Percentiles rank a stretch among this genome's conserved stretches.
phyloP scores from a whole-genome alignment of 257 asterid species.

The Lithospermum erythrorhizon region DNA sequence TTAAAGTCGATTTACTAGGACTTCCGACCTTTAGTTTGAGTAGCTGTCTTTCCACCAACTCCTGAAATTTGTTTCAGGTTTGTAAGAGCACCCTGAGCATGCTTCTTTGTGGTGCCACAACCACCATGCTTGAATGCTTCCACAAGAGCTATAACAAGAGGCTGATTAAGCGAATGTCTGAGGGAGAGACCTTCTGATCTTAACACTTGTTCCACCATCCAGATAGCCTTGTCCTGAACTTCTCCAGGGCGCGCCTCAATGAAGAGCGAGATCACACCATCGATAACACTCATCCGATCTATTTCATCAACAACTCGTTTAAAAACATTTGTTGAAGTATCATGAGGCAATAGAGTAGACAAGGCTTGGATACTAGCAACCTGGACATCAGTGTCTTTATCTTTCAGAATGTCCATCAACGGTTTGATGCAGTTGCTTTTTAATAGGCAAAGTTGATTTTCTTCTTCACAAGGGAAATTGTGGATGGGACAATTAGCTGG shows the following conservation, averaged over 20 bases:
- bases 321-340: slow-evolving; percentile 1
- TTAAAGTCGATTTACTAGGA: too few relatives aligned
- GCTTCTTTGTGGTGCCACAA: slow-evolving; percentile 11
- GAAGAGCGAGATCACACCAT: slow-evolving; percentile 12
- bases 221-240: slow-evolving; percentile 18
- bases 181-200: slow-evolving; percentile 12
- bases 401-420: slow-evolving; percentile 13
- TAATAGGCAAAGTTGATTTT: slow-evolving; percentile 14
- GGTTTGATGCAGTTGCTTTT: slow-evolving; percentile 10
- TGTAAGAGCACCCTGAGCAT: slow-evolving; percentile 21
- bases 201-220: slow-evolving; percentile 17
- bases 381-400: slow-evolving; percentile 11
- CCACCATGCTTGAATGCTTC: slow-evolving; percentile 21
- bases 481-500: slow-evolving; percentile 20
- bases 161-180: slow-evolving; percentile 10
- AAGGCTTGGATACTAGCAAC: slow-evolving; percentile 20
- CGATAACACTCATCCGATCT: slow-evolving; percentile 7
- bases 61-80: slow-evolving; percentile 19
- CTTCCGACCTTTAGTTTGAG: slow-evolving; percentile 1
- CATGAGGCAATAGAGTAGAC: slow-evolving; percentile 13
- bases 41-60: slow-evolving; percentile 7
- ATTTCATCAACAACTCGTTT: slow-evolving; percentile 9
- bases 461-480: slow-evolving; percentile 14
- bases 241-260: slow-evolving; percentile 14
- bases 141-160: slow-evolving; percentile 14